Conservation (phyloP, 2,329 filamentous ascomycete genomes). For the Grosmannia serpens region DNA sequence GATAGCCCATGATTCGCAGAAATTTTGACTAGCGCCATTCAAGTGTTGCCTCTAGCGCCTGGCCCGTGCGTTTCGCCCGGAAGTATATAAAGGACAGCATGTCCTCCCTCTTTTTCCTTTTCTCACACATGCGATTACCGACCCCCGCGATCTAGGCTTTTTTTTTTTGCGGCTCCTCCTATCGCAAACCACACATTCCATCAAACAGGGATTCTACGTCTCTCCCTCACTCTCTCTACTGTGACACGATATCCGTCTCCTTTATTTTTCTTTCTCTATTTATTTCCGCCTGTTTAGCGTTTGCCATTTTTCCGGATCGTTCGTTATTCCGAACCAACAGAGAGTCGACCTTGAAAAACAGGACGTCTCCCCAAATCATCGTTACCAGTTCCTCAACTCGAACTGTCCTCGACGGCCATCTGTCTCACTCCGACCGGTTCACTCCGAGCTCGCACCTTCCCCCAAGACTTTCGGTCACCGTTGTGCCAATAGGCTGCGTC, state of each 20-base stretch:
- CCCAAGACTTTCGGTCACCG: neutral
- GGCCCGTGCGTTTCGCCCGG: constrained; percentile 11
- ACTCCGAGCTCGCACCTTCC: constrained; percentile 5
- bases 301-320: neutral
- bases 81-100: constrained; percentile 12
- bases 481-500: neutral
- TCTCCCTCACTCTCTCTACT: constrained; percentile 1
- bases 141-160: constrained; percentile 5
- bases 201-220: neutral
- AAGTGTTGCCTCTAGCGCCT: constrained; percentile 4
- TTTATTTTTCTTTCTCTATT: constrained; percentile 1
- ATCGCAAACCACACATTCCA: neutral
- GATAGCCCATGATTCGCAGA: constrained; percentile 12
- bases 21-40: constrained; percentile 9
- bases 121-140: constrained; percentile 7
- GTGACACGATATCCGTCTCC: neutral
- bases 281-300: neutral
- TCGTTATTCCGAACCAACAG: neutral
- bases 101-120: constrained; percentile 11
- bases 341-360: neutral
- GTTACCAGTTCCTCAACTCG: neutral
- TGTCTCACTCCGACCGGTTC: constrained; percentile 8
- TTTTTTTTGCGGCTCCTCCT: constrained; percentile 1
- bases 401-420: neutral
- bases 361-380: neutral